A percentile compares a stretch with the other conserved stretches of the same genome.
phyloP scores from a whole-genome alignment of 257 asterid genomes.

The Fraxinus anomala region DNA sequence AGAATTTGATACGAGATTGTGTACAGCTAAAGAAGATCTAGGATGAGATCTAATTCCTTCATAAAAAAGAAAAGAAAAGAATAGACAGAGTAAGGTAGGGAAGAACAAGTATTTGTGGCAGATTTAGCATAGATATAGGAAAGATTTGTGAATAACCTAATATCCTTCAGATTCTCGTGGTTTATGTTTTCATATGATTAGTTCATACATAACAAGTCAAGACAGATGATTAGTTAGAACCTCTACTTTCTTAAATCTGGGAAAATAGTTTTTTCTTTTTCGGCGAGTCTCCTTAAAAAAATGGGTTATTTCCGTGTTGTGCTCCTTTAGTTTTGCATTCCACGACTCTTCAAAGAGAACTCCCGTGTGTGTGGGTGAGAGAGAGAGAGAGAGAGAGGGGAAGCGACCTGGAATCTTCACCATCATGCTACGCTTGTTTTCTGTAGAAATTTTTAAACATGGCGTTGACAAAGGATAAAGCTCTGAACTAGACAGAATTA shows the following conservation, averaged over 20 bases:
- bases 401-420: conserved; percentile 64
- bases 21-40: conserved; percentile 75
- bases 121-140: conserved; percentile 55
- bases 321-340: conserved; percentile 29
- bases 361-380: conserved; percentile 9
- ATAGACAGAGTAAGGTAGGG: background rate
- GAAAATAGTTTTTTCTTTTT: conserved; percentile 9
- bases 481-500: conserved; percentile 41
- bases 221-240: conserved; percentile 23
- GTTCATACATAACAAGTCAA: conserved; percentile 27
- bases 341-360: conserved; percentile 27
- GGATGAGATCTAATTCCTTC: conserved; percentile 51
- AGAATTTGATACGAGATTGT: conserved; percentile 34
- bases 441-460: conserved; percentile 27
- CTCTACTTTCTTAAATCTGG: conserved; percentile 31
- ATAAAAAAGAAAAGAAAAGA: conserved; percentile 25
- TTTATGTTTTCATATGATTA: conserved; percentile 37
- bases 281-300: conserved; percentile 24
- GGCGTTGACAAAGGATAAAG: conserved; percentile 63
- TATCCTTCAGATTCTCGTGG: conserved; percentile 42
- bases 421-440: conserved; percentile 62
- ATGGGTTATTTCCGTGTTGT: conserved; percentile 29
- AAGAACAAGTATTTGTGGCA: conserved; percentile 19
- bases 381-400: conserved; percentile 31
- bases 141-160: conserved; percentile 39